phyloP scores from a whole-genome alignment of 179 eudicot genomes.

The Heliamphora pulchella region DNA sequence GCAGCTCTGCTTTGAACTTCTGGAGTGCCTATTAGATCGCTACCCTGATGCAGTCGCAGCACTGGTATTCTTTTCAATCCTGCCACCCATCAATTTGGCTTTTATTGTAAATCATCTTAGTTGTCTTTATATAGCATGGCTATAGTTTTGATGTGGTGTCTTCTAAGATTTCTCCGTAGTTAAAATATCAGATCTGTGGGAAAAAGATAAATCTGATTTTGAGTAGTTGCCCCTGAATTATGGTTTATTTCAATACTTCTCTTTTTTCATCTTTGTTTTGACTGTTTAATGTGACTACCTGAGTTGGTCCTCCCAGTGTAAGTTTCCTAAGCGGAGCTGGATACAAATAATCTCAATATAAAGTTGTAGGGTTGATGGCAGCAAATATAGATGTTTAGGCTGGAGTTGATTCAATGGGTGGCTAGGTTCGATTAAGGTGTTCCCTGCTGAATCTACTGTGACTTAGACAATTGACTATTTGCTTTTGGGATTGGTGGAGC shows the following conservation, averaged over 20 bases:
- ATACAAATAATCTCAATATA: not conserved
- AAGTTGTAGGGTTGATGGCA: not conserved
- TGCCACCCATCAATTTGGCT: conserved; percentile 5
- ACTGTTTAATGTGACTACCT: not conserved
- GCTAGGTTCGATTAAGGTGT: too few relatives aligned
- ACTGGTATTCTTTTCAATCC: conserved; percentile 41
- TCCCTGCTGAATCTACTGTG: too few relatives aligned
- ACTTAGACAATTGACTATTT: too few relatives aligned
- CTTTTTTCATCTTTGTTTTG: not conserved
- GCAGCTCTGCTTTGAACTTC: conserved; percentile 91
- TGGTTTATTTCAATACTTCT: not conserved
- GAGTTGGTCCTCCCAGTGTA: not conserved
- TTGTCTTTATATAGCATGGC: not conserved
- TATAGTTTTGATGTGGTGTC: not conserved
- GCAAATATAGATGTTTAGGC: not conserved
- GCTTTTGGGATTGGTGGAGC: too few relatives aligned
- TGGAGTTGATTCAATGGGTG: not conserved
- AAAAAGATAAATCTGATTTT: not conserved
- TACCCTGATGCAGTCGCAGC: conserved; percentile 47
- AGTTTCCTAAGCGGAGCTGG: not conserved
- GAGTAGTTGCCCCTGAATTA: not conserved
- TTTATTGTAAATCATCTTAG: not conserved
- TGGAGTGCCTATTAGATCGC: conserved; percentile 56
- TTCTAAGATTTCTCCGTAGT: not conserved
- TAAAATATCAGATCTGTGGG: not conserved